Evolutionary conservation across 805 yeast species (phyloP).

Genomic region (Vanderwaltozyma polyspora): DNA sequence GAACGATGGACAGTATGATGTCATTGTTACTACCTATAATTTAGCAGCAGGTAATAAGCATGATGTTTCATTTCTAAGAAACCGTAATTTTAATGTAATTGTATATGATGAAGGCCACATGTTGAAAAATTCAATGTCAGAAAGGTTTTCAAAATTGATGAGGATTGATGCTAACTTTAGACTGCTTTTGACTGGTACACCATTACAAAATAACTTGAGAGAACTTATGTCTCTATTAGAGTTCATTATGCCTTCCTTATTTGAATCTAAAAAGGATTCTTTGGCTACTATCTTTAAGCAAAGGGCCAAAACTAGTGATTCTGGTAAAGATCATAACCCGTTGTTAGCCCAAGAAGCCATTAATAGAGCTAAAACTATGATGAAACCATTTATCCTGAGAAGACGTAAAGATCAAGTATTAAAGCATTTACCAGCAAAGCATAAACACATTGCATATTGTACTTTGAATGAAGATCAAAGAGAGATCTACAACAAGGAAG

Average conservation of each 20-base stretch:
- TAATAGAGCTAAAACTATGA: constrained; percentile 88
- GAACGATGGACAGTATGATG: constrained; percentile 55
- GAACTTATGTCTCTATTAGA: constrained; percentile 86
- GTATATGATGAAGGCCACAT: constrained; percentile 98
- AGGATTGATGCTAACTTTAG: constrained; percentile 74
- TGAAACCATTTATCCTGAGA: constrained; percentile 93
- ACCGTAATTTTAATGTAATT: constrained; percentile 69
- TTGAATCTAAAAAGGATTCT: constrained; percentile 73
- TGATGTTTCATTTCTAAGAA: constrained; percentile 69
- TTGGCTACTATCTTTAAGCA: constrained; percentile 77
- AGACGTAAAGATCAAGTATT: constrained; percentile 88
- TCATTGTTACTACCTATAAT: constrained; percentile 87
- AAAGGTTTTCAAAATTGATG: constrained; percentile 81
- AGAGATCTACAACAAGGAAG: constrained; percentile 48
- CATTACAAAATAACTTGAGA: constrained; percentile 82
- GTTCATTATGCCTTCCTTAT: constrained; percentile 77
- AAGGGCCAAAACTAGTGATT: constrained; percentile 58
- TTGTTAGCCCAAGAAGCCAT: constrained; percentile 85
- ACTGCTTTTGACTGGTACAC: constrained; percentile 88
- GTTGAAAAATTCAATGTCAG: constrained; percentile 81
- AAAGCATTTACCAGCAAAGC: constrained; percentile 74
- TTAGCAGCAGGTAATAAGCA: constrained; percentile 78
- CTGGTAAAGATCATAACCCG: constrained; percentile 53
- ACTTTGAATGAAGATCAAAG: constrained; percentile 45
- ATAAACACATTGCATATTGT: constrained; percentile 54